These are phyloP conservation scores for Coemansia sp. DNA, from an alignment of 192 early-diverging fungal genomes.

Conservation along the genomic window DNA sequence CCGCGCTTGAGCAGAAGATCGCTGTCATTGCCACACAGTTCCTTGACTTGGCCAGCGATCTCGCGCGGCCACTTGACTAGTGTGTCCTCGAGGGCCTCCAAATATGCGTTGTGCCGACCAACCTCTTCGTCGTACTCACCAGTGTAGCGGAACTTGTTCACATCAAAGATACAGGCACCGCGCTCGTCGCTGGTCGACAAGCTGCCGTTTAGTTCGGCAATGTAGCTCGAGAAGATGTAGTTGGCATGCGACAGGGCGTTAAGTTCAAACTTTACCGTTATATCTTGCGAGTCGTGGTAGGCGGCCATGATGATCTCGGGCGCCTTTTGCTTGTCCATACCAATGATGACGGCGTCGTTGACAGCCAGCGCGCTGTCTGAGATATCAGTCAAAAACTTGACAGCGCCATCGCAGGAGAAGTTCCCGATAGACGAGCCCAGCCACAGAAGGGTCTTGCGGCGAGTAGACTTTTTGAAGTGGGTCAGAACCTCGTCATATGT, in stretches of 20 bases:
- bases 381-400: slow-evolving; percentile 66
- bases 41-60: slow-evolving; percentile 16
- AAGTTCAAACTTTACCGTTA: slow-evolving; percentile 82
- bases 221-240: slow-evolving; percentile 60
- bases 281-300: slow-evolving; percentile 81
- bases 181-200: background rate
- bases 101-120: slow-evolving; percentile 84
- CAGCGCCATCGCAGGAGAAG: slow-evolving; percentile 64
- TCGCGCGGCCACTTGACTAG: slow-evolving; percentile 53
- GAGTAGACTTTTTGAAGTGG: slow-evolving; percentile 50
- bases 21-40: slow-evolving; percentile 20
- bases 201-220: background rate
- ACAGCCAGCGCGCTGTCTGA: slow-evolving; percentile 58
- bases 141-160: slow-evolving; percentile 69
- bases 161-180: slow-evolving; percentile 57
- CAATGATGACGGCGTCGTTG: slow-evolving; percentile 81
- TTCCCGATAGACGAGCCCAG: slow-evolving; percentile 92
- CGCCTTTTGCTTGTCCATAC: slow-evolving; percentile 84
- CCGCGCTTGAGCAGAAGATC: slow-evolving; percentile 62
- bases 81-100: slow-evolving; percentile 61
- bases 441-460: slow-evolving; percentile 83
- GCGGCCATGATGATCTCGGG: slow-evolving; percentile 69
- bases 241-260: slow-evolving; percentile 84
- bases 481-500: slow-evolving; percentile 87
- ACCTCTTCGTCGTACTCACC: slow-evolving; percentile 70